Evolutionary conservation across 768 basidiomycete species (phyloP).

Genomic region (Trametes cinnabarina): DNA sequence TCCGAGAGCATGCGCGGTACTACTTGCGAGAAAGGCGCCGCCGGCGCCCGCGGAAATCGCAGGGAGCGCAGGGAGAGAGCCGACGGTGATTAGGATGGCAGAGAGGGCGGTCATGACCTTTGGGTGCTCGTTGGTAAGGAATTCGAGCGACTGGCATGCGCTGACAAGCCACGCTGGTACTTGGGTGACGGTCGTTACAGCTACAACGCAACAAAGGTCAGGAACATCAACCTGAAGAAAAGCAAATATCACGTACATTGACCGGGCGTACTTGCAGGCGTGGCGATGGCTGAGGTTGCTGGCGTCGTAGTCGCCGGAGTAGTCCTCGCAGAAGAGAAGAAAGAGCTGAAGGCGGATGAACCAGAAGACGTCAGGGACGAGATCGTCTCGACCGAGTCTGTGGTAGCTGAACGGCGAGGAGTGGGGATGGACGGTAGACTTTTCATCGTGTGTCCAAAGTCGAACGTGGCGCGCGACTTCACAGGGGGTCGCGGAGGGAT

Average conservation of each 20-base stretch:
- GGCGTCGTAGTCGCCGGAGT: conserved; percentile 12
- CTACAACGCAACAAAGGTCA: conserved; percentile 19
- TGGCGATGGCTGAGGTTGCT: conserved; percentile 6
- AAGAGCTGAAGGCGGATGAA: conserved; percentile 13
- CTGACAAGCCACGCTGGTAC: conserved; percentile 78
- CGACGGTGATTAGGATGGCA: conserved; percentile 77
- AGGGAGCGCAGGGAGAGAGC: conserved; percentile 70
- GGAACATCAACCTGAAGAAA: not conserved
- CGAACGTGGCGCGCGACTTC: conserved; percentile 22
- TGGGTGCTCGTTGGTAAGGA: conserved; percentile 72
- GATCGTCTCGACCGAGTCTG: conserved; percentile 25
- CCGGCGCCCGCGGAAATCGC: conserved; percentile 67
- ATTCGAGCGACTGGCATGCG: conserved; percentile 72
- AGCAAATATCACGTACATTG: conserved; percentile 11
- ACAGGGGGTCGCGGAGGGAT: conserved; percentile 14
- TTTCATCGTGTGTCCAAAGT: conserved; percentile 24
- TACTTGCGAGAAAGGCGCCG: conserved; percentile 68
- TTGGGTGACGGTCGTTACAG: conserved; percentile 47
- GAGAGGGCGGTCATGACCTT: conserved; percentile 71
- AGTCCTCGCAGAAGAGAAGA: conserved; percentile 14
- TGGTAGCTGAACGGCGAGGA: conserved; percentile 26
- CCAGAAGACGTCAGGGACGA: conserved; percentile 18
- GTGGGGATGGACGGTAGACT: conserved; percentile 25
- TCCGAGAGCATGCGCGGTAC: conserved; percentile 75
- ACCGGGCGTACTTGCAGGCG: conserved; percentile 22